Evolutionary conservation across 2,329 filamentous ascomycete genomes (phyloP), one percentile per base, ranked within the genome.

Genomic region (Aspergillus phoenicis): DNA sequence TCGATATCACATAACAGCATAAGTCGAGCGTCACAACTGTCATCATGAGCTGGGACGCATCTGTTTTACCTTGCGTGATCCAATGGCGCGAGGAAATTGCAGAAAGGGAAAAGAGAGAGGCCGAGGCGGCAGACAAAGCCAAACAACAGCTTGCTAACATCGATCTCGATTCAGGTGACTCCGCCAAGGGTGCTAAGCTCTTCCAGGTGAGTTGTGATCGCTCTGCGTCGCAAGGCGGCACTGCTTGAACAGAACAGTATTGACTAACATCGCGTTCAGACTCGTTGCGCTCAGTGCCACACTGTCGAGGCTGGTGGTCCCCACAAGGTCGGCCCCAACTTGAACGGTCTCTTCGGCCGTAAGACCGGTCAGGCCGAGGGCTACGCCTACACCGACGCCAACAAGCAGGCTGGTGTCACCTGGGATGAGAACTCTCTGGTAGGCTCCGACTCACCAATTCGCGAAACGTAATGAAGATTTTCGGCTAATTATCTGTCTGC

Each of bases 351-450:
- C 71, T 99, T 97, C 81, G 95, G 95, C 81, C 94, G 95, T 81
- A 91, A 97, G 86, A 91, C 91, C 68, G 95, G 95, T 75, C 86
- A 89, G 78, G 91, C 96, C 72, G 90, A 92, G 51, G 94, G 95
- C 70, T 99, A 90, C 88, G 84, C 92, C 77, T 99, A 98, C 89
- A 97, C 95, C 82, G 95, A 99, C 78, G 95, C 94, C 87, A 99
- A 99, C 91, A 98, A 98, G 90, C 84, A 90, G 77, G 96, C 96
- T 86, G 93, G 89, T 75, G 88, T 99, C 73, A 85, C 82, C 74
- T 99, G 95, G 95, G 83, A 92, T 71, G 88, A 97, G 78, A 80
- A 88, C 68, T 90, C 91, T 81, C 87, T 99, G 74, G 91, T 94
- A 86, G 62, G 86, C 78, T 8, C 10, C 20, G n/a, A 10, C 49